phyloP scores from a whole-genome alignment of 768 basidiomycete species.

The Gymnopilus junonius region DNA sequence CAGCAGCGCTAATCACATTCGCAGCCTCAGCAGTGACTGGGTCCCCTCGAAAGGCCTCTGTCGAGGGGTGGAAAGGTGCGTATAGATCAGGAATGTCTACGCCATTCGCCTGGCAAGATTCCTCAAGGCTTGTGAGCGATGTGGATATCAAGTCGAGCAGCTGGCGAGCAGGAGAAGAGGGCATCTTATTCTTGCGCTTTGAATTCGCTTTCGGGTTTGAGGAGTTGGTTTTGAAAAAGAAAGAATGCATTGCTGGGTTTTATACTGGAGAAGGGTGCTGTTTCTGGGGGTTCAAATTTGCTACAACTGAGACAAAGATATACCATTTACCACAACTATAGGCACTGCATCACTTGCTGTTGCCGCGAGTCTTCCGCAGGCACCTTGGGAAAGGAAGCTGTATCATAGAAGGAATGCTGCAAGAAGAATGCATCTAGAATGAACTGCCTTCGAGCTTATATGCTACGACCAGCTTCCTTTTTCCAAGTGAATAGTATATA shows the following conservation, averaged over 20 bases:
- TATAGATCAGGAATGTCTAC: constrained; percentile 30
- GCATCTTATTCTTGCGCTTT: not conserved
- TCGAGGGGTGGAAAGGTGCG: constrained; percentile 26
- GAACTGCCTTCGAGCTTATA: no score
- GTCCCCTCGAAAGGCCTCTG: constrained; percentile 32
- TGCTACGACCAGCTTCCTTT: no score
- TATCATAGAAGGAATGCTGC: not conserved
- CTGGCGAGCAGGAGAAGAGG: not conserved
- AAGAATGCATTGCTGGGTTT: not conserved
- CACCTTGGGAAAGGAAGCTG: not conserved
- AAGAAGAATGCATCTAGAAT: not conserved
- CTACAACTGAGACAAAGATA: not conserved
- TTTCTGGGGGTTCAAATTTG: not conserved
- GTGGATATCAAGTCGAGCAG: constrained; percentile 15
- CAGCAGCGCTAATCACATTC: constrained; percentile 34
- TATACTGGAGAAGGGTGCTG: not conserved
- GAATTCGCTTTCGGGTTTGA: not conserved
- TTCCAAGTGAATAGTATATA: no score
- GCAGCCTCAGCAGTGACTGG: constrained; percentile 33
- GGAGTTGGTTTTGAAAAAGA: not conserved
- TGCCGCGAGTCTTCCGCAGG: not conserved
- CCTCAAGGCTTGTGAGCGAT: constrained; percentile 27
- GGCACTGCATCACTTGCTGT: not conserved
- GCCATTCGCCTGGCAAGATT: constrained; percentile 18
- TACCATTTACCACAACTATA: not conserved